A percentile compares a stretch with the other conserved stretches of the same genome.
These are phyloP conservation scores for Nidularia sp. DNA, from an alignment of 768 basidiomycete genomes.

Conservation along the genomic window DNA sequence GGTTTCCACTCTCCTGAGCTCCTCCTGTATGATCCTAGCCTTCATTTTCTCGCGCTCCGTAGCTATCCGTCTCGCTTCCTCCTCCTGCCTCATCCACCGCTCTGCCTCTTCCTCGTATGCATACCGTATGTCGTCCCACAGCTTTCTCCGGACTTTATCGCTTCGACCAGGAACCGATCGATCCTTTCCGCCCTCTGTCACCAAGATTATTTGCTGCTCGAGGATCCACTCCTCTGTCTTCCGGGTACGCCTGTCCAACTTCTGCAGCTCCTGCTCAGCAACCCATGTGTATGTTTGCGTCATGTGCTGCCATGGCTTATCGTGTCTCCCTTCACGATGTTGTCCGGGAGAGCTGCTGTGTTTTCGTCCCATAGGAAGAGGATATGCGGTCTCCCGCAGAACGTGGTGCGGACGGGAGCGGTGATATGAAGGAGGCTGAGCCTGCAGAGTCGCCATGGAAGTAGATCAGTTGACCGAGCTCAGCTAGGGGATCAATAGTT, in stretches of 20 bases:
- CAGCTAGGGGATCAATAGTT: slow-evolving; percentile 4
- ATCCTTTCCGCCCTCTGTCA: slow-evolving; percentile 11
- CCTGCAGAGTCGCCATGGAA: slow-evolving; percentile 5
- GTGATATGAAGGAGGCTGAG: background rate
- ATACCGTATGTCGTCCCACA: slow-evolving; percentile 52
- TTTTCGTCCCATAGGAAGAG: slow-evolving; percentile 8
- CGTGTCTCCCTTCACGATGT: background rate
- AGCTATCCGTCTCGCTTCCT: slow-evolving; percentile 37
- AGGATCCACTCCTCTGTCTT: slow-evolving; percentile 65
- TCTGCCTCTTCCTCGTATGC: slow-evolving; percentile 47
- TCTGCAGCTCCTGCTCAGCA: slow-evolving; percentile 46
- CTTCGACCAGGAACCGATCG: slow-evolving; percentile 5
- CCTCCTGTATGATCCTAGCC: slow-evolving; percentile 46
- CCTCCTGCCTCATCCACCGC: slow-evolving; percentile 48
- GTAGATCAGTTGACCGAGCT: background rate
- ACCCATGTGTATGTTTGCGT: slow-evolving; percentile 44
- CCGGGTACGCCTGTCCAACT: slow-evolving; percentile 36
- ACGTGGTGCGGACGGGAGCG: background rate
- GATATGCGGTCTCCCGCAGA: background rate
- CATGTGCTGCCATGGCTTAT: slow-evolving; percentile 36
- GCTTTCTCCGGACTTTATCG: slow-evolving; percentile 21
- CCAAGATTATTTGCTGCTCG: slow-evolving; percentile 47
- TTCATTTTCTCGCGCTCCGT: slow-evolving; percentile 43
- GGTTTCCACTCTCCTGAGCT: slow-evolving; percentile 49
- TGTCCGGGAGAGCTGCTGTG: background rate